These are phyloP conservation scores for Trichosporon coremiiforme DNA, from an alignment of 1,284 basidiomycete genomes.

Conservation along the genomic window DNA sequence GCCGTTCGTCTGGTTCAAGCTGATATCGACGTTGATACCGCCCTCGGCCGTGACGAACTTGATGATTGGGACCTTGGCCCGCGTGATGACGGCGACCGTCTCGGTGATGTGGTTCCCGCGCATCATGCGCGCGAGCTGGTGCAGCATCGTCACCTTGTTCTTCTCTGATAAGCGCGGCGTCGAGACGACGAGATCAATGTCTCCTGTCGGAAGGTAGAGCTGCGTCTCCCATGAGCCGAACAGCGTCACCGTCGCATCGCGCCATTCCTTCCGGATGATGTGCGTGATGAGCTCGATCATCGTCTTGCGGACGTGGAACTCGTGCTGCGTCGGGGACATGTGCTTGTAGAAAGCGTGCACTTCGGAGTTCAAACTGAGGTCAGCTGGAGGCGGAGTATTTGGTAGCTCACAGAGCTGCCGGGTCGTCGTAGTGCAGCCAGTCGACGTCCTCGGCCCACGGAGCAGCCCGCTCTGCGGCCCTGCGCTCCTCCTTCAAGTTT, in stretches of 20 bases:
- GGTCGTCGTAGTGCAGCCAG: slow-evolving; percentile 74
- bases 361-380: slow-evolving; percentile 73
- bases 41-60: slow-evolving; percentile 81
- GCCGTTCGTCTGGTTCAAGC: slow-evolving; percentile 84
- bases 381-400: background rate
- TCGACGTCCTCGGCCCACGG: slow-evolving; percentile 80
- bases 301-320: slow-evolving; percentile 79
- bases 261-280: slow-evolving; percentile 68
- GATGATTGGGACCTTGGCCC: slow-evolving; percentile 89
- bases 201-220: slow-evolving; percentile 86
- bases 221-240: slow-evolving; percentile 96
- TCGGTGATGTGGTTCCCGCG: slow-evolving; percentile 59
- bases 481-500: slow-evolving; percentile 65
- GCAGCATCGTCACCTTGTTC: slow-evolving; percentile 53
- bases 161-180: slow-evolving; percentile 50
- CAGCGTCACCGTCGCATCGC: slow-evolving; percentile 77
- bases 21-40: slow-evolving; percentile 79
- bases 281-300: slow-evolving; percentile 73
- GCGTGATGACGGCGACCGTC: slow-evolving; percentile 77
- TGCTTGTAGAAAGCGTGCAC: slow-evolving; percentile 81
- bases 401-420: slow-evolving; percentile 71
- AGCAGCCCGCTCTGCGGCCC: slow-evolving; percentile 65
- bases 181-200: slow-evolving; percentile 63
- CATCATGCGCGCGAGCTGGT: slow-evolving; percentile 56
- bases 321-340: slow-evolving; percentile 80